These are phyloP conservation scores for Dothistroma pini DNA, from an alignment of 2,329 filamentous ascomycete genomes.

Conservation along the genomic window DNA sequence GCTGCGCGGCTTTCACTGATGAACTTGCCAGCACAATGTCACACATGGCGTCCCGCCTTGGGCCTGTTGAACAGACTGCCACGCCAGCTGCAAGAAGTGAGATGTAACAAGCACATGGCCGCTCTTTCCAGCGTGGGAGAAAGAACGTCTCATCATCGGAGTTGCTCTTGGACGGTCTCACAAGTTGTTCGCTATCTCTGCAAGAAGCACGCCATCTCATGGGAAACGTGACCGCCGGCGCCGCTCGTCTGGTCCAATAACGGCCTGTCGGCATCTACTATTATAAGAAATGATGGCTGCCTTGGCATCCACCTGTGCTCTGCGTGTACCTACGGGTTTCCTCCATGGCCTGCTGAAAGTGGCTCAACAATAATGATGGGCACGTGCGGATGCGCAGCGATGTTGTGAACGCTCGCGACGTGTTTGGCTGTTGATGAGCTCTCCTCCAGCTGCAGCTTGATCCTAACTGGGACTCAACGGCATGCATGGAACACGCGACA, in stretches of 20 bases:
- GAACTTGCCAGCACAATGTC: not conserved
- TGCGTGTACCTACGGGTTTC: too few relatives aligned
- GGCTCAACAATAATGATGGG: too few relatives aligned
- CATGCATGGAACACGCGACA: too few relatives aligned
- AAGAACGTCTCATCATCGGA: not conserved
- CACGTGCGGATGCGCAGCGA: too few relatives aligned
- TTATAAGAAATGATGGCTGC: not conserved
- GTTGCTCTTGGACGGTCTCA: not conserved
- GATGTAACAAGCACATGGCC: not conserved
- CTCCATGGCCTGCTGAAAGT: too few relatives aligned
- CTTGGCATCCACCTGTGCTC: not conserved
- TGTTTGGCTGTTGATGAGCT: too few relatives aligned
- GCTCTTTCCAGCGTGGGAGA: not conserved
- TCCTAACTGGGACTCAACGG: too few relatives aligned
- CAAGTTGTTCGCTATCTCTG: not conserved
- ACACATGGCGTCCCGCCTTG: not conserved
- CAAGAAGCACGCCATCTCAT: not conserved
- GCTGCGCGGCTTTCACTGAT: slow-evolving; percentile 1
- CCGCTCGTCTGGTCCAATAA: not conserved
- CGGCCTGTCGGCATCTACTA: not conserved
- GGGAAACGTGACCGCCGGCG: not conserved
- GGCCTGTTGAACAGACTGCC: not conserved
- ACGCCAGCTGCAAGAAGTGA: not conserved
- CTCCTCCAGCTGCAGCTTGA: too few relatives aligned
- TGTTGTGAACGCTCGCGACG: too few relatives aligned